Percentiles rank a stretch among this genome's conserved stretches.
Evolutionary conservation across 495 filamentous ascomycete genomes (phyloP).

Genomic region (Penicillium parvum): DNA sequence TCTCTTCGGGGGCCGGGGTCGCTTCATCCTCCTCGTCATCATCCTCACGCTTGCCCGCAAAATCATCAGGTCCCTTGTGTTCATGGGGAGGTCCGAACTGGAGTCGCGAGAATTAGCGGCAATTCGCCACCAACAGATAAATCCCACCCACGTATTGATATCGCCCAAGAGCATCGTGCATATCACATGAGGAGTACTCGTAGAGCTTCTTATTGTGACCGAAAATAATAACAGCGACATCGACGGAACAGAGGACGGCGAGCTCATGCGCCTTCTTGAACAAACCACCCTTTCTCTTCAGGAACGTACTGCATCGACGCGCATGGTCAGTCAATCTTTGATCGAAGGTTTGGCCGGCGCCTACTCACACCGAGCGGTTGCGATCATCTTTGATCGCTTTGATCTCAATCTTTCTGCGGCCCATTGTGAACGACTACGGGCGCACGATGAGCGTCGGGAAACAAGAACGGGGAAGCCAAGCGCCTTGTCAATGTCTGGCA

Average conservation of each 20-base stretch:
- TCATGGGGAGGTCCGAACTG: conserved; percentile 92
- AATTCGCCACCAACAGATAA: conserved; percentile 1
- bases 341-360: not conserved
- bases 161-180: conserved; percentile 79
- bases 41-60: conserved; percentile 75
- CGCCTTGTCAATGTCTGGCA: not conserved
- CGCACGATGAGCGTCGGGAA: conserved; percentile 10
- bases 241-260: conserved; percentile 94
- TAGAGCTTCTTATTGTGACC: conserved; percentile 97
- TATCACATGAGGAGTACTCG: conserved; percentile 92
- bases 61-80: conserved; percentile 93
- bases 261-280: conserved; percentile 99
- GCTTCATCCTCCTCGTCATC: conserved; percentile 84
- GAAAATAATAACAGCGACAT: conserved; percentile 98
- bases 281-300: conserved; percentile 96
- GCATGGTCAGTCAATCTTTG: conserved; percentile 4
- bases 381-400: conserved; percentile 99
- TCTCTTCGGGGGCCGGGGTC: conserved; percentile 58
- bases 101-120: not conserved
- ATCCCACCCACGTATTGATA: conserved; percentile 77
- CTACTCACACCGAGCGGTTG: conserved; percentile 93
- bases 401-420: conserved; percentile 89
- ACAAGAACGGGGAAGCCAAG: not conserved
- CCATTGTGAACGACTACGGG: conserved; percentile 43
- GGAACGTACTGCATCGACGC: conserved; percentile 72